Percentiles rank a stretch among this genome's conserved stretches.
Conservation (phyloP, 148 eudicot genomes). For the Gaultheria prostrata region DNA sequence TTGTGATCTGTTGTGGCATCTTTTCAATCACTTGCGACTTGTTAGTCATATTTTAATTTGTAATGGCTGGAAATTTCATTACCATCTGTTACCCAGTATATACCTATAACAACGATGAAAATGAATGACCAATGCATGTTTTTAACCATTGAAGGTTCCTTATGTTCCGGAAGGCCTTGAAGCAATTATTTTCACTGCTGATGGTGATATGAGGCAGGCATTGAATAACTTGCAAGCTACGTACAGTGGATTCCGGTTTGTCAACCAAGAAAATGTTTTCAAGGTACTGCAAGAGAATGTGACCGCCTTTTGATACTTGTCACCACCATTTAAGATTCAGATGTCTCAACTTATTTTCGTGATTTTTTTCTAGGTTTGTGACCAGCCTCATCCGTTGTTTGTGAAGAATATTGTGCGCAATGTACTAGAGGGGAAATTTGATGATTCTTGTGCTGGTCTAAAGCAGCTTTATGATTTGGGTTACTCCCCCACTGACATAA, state of each 20-base stretch:
- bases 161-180: constrained; percentile 89
- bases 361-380: constrained; percentile 68
- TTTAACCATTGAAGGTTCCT: constrained; percentile 52
- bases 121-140: constrained; percentile 4
- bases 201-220: constrained; percentile 99
- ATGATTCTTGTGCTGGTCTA: constrained; percentile 78
- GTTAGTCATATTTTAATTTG: background rate
- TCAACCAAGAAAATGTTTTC: constrained; percentile 96
- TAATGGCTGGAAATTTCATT: background rate
- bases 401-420: constrained; percentile 88
- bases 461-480: constrained; percentile 95
- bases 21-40: background rate
- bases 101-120: background rate
- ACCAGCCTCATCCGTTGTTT: constrained; percentile 98
- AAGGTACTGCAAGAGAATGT: constrained; percentile 44
- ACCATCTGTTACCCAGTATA: background rate
- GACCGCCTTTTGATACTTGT: background rate
- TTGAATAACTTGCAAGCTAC: constrained; percentile 96
- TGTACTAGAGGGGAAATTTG: constrained; percentile 83
- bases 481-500: constrained; percentile 96
- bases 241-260: constrained; percentile 85
- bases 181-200: constrained; percentile 96
- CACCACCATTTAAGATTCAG: background rate
- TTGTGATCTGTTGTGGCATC: background rate
- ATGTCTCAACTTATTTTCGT: background rate